phyloP scores from a whole-genome alignment of 306 rosid genomes.

The Boehmeria nivea region DNA sequence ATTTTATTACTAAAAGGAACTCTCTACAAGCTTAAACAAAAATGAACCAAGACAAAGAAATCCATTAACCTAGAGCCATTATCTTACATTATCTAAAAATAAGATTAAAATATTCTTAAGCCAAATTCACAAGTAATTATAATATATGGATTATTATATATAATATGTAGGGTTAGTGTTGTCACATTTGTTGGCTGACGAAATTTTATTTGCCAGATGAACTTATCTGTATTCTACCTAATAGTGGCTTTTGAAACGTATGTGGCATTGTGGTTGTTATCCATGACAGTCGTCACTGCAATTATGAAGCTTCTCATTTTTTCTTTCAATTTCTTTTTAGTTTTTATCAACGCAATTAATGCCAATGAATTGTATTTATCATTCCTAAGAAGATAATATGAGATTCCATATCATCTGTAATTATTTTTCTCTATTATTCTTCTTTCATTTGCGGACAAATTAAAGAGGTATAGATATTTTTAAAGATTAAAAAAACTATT shows the following conservation, averaged over 20 bases:
- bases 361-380: too few relatives aligned
- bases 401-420: background rate
- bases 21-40: background rate
- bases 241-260: slow-evolving; percentile 19
- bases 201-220: slow-evolving; percentile 49
- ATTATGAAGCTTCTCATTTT: slow-evolving; percentile 15
- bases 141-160: slow-evolving; percentile 15
- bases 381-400: slow-evolving; percentile 1
- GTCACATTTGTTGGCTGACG: slow-evolving; percentile 43
- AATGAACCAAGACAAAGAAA: background rate
- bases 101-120: background rate
- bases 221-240: slow-evolving; percentile 50
- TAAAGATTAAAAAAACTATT: too few relatives aligned
- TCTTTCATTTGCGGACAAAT: too few relatives aligned
- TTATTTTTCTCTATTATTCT: too few relatives aligned
- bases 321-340: background rate
- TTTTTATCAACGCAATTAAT: too few relatives aligned
- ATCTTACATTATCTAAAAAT: slow-evolving; percentile 23
- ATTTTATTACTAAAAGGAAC: background rate
- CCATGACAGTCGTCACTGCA: slow-evolving; percentile 17
- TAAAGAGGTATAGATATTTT: too few relatives aligned
- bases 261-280: background rate
- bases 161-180: slow-evolving; percentile 19
- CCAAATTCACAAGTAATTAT: background rate
- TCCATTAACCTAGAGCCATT: background rate